phyloP scores from a whole-genome alignment of 345 rosid species.

The Brassica rapa region DNA sequence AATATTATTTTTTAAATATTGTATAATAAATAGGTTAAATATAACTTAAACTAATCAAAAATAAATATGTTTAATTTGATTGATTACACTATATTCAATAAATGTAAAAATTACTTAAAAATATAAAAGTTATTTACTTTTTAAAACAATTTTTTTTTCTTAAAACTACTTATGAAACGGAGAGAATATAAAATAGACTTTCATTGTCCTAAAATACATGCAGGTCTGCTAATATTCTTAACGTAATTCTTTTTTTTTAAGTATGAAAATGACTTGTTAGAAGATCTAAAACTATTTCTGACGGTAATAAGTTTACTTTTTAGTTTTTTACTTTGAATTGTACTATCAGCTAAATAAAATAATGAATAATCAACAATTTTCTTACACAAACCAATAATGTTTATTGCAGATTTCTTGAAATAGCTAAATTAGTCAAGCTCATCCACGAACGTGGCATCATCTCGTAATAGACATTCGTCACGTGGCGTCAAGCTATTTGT shows the following conservation, averaged over 20 bases:
- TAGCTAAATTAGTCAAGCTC: slow-evolving; percentile 23
- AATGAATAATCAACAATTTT: neutral
- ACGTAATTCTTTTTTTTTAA: neutral
- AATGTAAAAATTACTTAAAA: too few relatives aligned
- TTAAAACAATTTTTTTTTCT: too few relatives aligned
- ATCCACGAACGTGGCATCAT: slow-evolving; percentile 39
- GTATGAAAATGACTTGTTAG: slow-evolving; percentile 32
- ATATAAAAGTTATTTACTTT: too few relatives aligned
- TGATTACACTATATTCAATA: too few relatives aligned
- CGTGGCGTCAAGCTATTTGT: slow-evolving; percentile 39
- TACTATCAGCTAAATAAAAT: neutral
- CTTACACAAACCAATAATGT: neutral
- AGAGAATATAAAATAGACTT: neutral
- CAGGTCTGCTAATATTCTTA: neutral
- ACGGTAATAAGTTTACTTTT: neutral
- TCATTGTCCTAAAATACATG: slow-evolving; percentile 7
- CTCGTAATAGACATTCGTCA: slow-evolving; percentile 30
- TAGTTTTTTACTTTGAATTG: neutral
- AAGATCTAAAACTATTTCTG: neutral
- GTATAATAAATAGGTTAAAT: too few relatives aligned
- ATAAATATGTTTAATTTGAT: too few relatives aligned
- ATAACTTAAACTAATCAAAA: too few relatives aligned
- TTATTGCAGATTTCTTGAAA: neutral
- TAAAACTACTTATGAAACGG: too few relatives aligned
- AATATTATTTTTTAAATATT: too few relatives aligned